Evolutionary conservation across 176 grass and related monocot genomes (phyloP).

Genomic region (Panicum miliaceum): DNA sequence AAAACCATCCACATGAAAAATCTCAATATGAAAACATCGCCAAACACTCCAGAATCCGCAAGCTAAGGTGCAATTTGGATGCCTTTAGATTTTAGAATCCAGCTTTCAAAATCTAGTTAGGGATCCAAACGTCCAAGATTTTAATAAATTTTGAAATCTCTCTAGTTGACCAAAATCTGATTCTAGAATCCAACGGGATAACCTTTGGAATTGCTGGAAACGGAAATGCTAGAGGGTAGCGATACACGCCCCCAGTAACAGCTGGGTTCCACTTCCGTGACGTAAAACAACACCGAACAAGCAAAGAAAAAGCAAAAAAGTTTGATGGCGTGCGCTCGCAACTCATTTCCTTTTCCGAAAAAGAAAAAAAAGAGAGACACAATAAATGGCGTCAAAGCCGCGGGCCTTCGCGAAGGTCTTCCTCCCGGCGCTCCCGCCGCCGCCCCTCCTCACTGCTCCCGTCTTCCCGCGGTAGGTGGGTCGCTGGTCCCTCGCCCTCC

Average conservation of each 20-base stretch:
- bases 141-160: too few relatives aligned
- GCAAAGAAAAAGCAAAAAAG: not conserved
- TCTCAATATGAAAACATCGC: too few relatives aligned
- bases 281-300: not conserved
- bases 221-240: too few relatives aligned
- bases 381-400: slow-evolving; percentile 35
- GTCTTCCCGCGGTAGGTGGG: slow-evolving; percentile 28
- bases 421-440: slow-evolving; percentile 19
- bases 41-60: too few relatives aligned
- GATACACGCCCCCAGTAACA: not conserved
- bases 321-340: not conserved
- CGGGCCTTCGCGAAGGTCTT: slow-evolving; percentile 28
- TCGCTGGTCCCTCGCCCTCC: not conserved
- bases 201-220: too few relatives aligned
- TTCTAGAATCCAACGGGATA: too few relatives aligned
- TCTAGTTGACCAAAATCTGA: too few relatives aligned
- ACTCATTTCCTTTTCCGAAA: slow-evolving; percentile 1
- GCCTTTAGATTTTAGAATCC: too few relatives aligned
- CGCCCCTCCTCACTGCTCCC: not conserved
- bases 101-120: too few relatives aligned
- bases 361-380: not conserved
- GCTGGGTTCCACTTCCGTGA: not conserved
- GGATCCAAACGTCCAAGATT: too few relatives aligned
- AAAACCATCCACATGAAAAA: too few relatives aligned
- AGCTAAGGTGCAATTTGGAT: too few relatives aligned